A percentile compares a stretch with the other conserved stretches of the same genome.
phyloP scores from a whole-genome alignment of 2,329 filamentous ascomycete species.

The Aspergillus sp. region DNA sequence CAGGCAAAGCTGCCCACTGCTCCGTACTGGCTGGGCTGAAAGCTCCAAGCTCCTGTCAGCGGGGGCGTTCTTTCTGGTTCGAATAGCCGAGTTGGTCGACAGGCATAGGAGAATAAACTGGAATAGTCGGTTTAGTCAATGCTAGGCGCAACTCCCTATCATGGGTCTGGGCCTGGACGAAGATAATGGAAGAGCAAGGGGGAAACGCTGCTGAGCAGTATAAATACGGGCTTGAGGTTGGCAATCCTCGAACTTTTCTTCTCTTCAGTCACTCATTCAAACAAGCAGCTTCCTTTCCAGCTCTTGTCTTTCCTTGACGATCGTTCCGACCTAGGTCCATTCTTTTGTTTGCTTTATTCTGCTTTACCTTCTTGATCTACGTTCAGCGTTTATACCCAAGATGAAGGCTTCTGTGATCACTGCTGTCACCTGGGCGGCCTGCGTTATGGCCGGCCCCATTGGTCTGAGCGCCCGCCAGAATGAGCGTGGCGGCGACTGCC shows the following conservation, averaged over 20 bases:
- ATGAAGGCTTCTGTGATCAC: slow-evolving; percentile 26
- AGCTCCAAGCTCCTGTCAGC: slow-evolving; percentile 7
- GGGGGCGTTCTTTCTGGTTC: slow-evolving; percentile 1
- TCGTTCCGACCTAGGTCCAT: slow-evolving; percentile 6
- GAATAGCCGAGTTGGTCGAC: neutral
- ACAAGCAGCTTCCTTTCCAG: slow-evolving; percentile 11
- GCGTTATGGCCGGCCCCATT: slow-evolving; percentile 22
- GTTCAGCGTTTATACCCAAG: slow-evolving; percentile 19
- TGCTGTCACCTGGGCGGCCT: slow-evolving; percentile 24
- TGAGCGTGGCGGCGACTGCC: slow-evolving; percentile 12
- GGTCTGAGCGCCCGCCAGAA: slow-evolving; percentile 13
- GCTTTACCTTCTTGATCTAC: slow-evolving; percentile 1
- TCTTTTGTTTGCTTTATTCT: slow-evolving; percentile 9
- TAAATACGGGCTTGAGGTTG: slow-evolving; percentile 15
- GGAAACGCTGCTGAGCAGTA: neutral
- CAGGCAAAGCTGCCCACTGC: neutral
- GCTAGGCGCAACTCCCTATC: slow-evolving; percentile 6
- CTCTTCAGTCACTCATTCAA: slow-evolving; percentile 15
- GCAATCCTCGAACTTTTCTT: neutral
- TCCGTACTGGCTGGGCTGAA: neutral
- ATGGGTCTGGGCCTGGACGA: slow-evolving; percentile 2
- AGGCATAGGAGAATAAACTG: slow-evolving; percentile 3
- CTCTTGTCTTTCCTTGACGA: slow-evolving; percentile 17
- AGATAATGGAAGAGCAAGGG: slow-evolving; percentile 1
- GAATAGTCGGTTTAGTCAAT: slow-evolving; percentile 1